Base-by-base conservation (phyloP, 1,284 basidiomycete species). In the Quambalaria eucalypti region DNA sequence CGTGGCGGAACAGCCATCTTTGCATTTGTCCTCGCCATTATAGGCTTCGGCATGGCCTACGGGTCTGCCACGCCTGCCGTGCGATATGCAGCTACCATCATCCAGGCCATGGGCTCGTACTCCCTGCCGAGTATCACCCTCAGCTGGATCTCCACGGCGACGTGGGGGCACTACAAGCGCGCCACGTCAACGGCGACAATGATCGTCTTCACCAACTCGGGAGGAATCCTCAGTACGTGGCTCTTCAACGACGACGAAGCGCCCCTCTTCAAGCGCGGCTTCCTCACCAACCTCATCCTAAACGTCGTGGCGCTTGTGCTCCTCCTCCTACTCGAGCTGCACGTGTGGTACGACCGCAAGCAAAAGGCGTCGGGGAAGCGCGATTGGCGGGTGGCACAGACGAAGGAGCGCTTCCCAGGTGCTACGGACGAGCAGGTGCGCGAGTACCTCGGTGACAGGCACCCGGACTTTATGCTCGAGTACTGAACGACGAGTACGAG, bases 121-220 rank as follows among this genome's bases (percentile, higher is more conserved):
- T 60, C 58, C 9, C 30, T 53, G 21, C 59, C 61, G 16, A 14
- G 39, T 5, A 46, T n/a, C 26, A 19, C 31, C 28, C 47, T 59
- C 10, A 53, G 49, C n/a, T 48, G 50, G 58, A 47, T 61, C 8
- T 47, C 62, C n/a, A 68, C 65, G 48, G 62, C 65, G 48, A 58
- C 61, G 4, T 53, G 57, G 3, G 57, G 62, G 0, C 60, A 62
- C 31, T 69, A 66, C 56, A 71, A 73, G 51, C 61, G 69, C 10
- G 69, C 69, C 9, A 71, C 64, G 1, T 48, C 51, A 16, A 63
- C 67, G 23, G 67, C 64, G 0, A 51, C 70, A 4, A 57, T 66
- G 42, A 69, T 69, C 46, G 63, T 71, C 21, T 60, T 64, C 19
- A 68, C 67, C 14, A 71, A 71, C 52, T 44, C 47, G 14, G 69